Conservation (phyloP, 73 alveolate genomes). For the Paramecium bursaria region DNA sequence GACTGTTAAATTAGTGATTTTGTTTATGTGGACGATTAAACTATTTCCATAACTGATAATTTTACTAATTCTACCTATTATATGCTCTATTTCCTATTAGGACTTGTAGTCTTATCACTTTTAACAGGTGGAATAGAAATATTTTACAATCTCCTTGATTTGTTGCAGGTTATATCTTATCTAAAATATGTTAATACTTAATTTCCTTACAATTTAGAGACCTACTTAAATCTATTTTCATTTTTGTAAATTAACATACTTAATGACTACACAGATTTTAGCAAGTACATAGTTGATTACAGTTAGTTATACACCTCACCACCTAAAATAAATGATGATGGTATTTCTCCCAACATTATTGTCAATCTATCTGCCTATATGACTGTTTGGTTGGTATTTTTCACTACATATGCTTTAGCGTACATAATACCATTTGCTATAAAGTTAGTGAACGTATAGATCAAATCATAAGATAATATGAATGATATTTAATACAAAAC, state of each 20-base stretch:
- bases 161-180: not conserved
- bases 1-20: too few relatives aligned
- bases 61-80: not conserved
- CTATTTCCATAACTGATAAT: too few relatives aligned
- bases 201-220: constrained; percentile 9
- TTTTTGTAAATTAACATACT: not conserved
- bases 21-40: too few relatives aligned
- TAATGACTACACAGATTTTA: not conserved
- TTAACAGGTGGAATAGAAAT: constrained; percentile 7
- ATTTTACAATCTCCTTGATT: constrained; percentile 26
- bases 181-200: not conserved
- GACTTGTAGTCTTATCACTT: not conserved
- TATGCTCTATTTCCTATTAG: not conserved
- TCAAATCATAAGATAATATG: too few relatives aligned
- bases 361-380: not conserved
- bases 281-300: not conserved
- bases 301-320: not conserved
- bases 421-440: not conserved
- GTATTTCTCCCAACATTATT: not conserved
- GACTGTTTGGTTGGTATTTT: not conserved
- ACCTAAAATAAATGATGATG: not conserved
- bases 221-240: not conserved
- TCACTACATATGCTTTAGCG: not conserved
- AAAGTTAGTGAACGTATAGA: too few relatives aligned
- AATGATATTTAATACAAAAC: too few relatives aligned